A percentile compares a stretch with the other conserved stretches of the same genome.
Evolutionary conservation across 1,139 yeast species (phyloP).

Genomic region (Blastobotrys illinoisensis): DNA sequence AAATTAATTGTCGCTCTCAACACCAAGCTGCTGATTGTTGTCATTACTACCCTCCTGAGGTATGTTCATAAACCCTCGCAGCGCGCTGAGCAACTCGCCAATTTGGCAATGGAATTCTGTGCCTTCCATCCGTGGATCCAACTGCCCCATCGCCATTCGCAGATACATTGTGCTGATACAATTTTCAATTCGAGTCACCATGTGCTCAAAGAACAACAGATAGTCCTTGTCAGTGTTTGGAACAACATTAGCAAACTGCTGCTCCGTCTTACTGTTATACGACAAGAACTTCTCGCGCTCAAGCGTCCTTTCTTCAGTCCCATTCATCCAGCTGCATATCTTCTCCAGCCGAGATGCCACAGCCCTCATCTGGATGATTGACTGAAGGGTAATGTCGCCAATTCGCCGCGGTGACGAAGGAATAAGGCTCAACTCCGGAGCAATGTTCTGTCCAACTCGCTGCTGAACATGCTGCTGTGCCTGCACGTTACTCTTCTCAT

Average conservation of each 20-base stretch:
- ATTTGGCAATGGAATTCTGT: conserved; percentile 13
- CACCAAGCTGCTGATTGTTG: not conserved
- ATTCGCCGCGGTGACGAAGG: conserved; percentile 8
- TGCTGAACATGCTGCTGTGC: not conserved
- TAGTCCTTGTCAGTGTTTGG: conserved; percentile 35
- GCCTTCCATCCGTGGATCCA: conserved; percentile 9
- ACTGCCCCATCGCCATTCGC: conserved; percentile 18
- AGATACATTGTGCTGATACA: conserved; percentile 26
- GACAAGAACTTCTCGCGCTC: conserved; percentile 7
- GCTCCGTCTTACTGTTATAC: conserved; percentile 29
- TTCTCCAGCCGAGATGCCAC: conserved; percentile 47
- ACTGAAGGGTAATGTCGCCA: conserved; percentile 30
- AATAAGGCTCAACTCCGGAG: not conserved
- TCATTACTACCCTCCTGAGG: not conserved
- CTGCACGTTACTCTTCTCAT: conserved; percentile 2
- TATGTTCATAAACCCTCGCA: conserved; percentile 6
- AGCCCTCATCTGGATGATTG: conserved; percentile 41
- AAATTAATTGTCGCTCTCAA: not conserved
- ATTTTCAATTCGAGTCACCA: conserved; percentile 60
- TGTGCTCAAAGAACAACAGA: conserved; percentile 51
- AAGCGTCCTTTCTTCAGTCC: not conserved
- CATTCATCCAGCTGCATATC: conserved; percentile 36
- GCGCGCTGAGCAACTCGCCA: conserved; percentile 15
- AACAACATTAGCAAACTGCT: conserved; percentile 17
- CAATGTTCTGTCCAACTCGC: not conserved